Evolutionary conservation across 2,329 filamentous ascomycete genomes (phyloP).

Genomic region (Penicillium sp.): DNA sequence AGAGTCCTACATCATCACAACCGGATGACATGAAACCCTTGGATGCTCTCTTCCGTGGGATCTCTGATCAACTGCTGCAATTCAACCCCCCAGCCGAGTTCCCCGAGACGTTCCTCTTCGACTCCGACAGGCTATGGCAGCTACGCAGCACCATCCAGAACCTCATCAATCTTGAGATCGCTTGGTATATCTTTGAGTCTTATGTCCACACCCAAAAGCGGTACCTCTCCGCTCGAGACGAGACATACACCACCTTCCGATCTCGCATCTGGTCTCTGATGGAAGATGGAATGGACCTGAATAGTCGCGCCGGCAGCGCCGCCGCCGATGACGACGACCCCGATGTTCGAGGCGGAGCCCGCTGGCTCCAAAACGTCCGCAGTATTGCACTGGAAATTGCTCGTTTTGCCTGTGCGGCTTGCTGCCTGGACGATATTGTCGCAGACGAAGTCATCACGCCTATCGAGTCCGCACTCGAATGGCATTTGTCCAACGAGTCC

Average conservation of each 20-base stretch:
- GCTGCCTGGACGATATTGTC: slow-evolving; percentile 31
- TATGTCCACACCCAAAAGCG: slow-evolving; percentile 38
- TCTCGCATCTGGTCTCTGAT: slow-evolving; percentile 46
- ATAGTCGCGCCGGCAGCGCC: slow-evolving; percentile 11
- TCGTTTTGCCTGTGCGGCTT: slow-evolving; percentile 40
- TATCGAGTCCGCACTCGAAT: slow-evolving; percentile 40
- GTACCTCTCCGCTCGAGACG: slow-evolving; percentile 33
- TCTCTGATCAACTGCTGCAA: slow-evolving; percentile 50
- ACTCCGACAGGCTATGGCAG: slow-evolving; percentile 58
- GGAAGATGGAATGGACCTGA: slow-evolving; percentile 36
- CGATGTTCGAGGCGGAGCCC: slow-evolving; percentile 26
- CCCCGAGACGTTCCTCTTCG: slow-evolving; percentile 62
- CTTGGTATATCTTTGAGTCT: slow-evolving; percentile 55
- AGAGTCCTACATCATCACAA: slow-evolving; percentile 10
- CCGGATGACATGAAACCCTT: slow-evolving; percentile 34
- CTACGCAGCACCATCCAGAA: slow-evolving; percentile 59
- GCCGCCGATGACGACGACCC: slow-evolving; percentile 18
- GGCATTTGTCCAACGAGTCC: slow-evolving; percentile 38
- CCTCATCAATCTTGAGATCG: slow-evolving; percentile 59
- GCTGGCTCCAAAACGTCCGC: slow-evolving; percentile 41
- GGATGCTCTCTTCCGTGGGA: slow-evolving; percentile 52
- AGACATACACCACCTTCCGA: slow-evolving; percentile 41
- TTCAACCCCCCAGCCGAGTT: slow-evolving; percentile 43
- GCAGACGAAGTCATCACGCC: slow-evolving; percentile 38
- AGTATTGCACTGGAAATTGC: slow-evolving; percentile 49